Base-by-base conservation (phyloP, 2,329 filamentous ascomycete genomes). In the Chaetomiaceae sp. region DNA sequence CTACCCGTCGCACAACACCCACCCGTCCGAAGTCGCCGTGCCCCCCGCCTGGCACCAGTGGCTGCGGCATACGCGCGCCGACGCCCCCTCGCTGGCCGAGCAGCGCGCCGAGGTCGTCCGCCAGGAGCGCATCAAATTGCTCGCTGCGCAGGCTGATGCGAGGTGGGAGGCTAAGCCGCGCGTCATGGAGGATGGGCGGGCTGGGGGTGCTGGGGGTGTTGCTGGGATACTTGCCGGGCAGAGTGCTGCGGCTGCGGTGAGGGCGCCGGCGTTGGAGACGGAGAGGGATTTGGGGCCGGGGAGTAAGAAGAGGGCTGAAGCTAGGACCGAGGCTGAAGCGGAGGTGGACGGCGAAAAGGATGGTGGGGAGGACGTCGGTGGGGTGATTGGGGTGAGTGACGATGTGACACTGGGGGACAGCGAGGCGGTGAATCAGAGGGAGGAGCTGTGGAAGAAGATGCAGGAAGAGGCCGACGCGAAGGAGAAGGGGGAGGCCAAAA, bases 21-120 rank as follows among this genome's bases (percentile, higher is more conserved):
- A 80, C 63, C 71, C 73, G 60, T 77, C 73, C 59, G 74, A 85
- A 48, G 67, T 67, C 50, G 14, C 35, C 19, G 80, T 85, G 53
- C 70, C 76, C 45, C 82, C 83, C 10, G 73, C 75, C 56, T 86
- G 83, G 83, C 82, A 85, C 66, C 82, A 85, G 62, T 86, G 83
- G 83, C 72, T 86, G 43, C 79, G 83, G 14, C 73, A 85, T 64
- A 79, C 76, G 40, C 77, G 83, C 17, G 54, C 62, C 2, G 64
- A 74, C 0, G 70, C 82, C 2, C 83, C 83, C 1, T 75, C 70
- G 2, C 65, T 85, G 10, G 66, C 68, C 1, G 83, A 86, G 64
- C 81, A 85, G 65, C 61, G 68, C 6, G 65, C 63, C 30, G 82
- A 86, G 47, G 62, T 79, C 1, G 61, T 64, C 10, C 73, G 83